Conservation (phyloP, 768 basidiomycete species). For the Phlegmacium glaucopus region DNA sequence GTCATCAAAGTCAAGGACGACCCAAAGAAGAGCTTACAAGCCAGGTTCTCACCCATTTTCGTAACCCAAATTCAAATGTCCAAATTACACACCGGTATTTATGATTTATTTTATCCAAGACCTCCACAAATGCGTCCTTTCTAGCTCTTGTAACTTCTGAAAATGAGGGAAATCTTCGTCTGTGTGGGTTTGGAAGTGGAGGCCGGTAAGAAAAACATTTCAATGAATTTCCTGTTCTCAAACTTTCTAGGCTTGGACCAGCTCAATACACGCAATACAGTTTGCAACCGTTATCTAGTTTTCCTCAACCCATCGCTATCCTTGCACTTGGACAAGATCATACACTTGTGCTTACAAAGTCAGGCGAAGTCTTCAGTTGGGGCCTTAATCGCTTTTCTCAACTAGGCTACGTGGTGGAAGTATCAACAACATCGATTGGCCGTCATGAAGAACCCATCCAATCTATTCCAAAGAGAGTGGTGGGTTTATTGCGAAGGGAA, state of each 20-base stretch:
- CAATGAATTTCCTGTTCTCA: neutral
- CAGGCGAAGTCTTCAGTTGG: conserved; percentile 88
- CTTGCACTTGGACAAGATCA: conserved; percentile 94
- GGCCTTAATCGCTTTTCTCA: conserved; percentile 88
- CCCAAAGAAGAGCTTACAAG: conserved; percentile 27
- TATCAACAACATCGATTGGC: conserved; percentile 31
- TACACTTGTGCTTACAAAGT: conserved; percentile 77
- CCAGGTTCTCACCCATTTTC: conserved; percentile 59
- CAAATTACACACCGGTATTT: conserved; percentile 77
- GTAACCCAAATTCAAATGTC: conserved; percentile 78
- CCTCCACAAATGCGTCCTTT: conserved; percentile 21
- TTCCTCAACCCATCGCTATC: conserved; percentile 52
- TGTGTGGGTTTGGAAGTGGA: conserved; percentile 89
- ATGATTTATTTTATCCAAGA: neutral
- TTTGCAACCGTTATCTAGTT: conserved; percentile 56
- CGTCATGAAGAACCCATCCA: conserved; percentile 75
- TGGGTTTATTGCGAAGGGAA: conserved; percentile 75
- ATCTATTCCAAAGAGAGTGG: conserved; percentile 67
- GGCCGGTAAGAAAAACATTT: conserved; percentile 56
- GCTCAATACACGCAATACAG: conserved; percentile 77
- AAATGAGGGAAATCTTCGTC: conserved; percentile 62
- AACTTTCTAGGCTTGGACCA: conserved; percentile 56
- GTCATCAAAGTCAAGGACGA: conserved; percentile 40
- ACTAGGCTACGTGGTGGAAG: conserved; percentile 81
- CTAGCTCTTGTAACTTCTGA: conserved; percentile 70